Evolutionary conservation across 345 rosid species (phyloP), one percentile per base, ranked within the genome.

Genomic region (Aquilaria sinensis): DNA sequence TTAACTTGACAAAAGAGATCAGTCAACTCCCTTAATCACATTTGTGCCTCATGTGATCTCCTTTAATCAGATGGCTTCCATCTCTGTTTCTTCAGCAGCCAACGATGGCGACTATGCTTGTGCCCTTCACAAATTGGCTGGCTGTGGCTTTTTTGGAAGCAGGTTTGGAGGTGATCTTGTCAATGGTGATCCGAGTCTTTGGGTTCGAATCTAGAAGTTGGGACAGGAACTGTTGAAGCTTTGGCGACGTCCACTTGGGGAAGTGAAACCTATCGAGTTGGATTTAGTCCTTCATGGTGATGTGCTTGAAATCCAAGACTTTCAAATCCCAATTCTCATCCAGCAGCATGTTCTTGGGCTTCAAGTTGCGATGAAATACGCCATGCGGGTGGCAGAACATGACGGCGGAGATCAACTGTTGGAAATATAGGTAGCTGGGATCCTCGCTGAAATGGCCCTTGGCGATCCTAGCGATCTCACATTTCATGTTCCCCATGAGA

Each of bases 211-310:
- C 97, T 5, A 90, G 87, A 12, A 90, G 82, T 2, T 88, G 87
- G 87, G 32, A 68, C 11, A 90, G 53, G 2, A 90, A 64, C 0
- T 71, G 75, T 12, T 65, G 70, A n/a, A 87, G 79, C 37, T 83
- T 90, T 13, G 97, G 95, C 1, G 97, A 83, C 12, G 85, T 85
- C 97, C 97, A 90, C 51, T 68, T 87, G 12, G 97, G 97, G 62
- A 78, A 82, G 56, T 89, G 89, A 33, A 80, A 90, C 0, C 94
- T 94, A 77, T 87, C 95, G 62, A 88, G 67, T 30, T 75, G 83
- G 79, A 75, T 70, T 81, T 83, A 87, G 0, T 82, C 83, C n/a
- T 66, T 5, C 0, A 90, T 64, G 5, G 97, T 92, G 64, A 88
- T 82, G 63, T 87, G 87, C 4, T 95, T 95, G 75, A 90, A 90